Base-by-base conservation (phyloP, 2,329 filamentous ascomycete genomes). In the Aspergillus sp. region DNA sequence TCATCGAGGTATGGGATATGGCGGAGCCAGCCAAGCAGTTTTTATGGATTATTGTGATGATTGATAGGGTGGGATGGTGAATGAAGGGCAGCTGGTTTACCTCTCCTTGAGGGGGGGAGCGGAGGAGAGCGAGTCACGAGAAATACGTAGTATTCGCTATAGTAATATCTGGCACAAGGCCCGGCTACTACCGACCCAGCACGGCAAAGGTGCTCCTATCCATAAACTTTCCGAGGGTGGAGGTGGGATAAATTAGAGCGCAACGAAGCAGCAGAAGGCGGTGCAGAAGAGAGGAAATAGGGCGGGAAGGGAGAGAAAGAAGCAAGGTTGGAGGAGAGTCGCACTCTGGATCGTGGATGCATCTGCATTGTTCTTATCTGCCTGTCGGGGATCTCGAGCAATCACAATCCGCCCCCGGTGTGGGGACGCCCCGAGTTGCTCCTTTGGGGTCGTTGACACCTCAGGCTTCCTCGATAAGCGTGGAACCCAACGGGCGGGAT, bases 1-100 rank as follows among this genome's bases (percentile, higher is more conserved):
- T 68, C 71, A 73, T 73, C 70, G 70, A 72, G 66, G 68, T 68
- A 62, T 65, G 68, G 64, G 62, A 66, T 59, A 35, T 49, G 56
- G 39, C 39, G 25, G 40, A 39, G 49, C 46, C 31, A 41, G 51
- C 43, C 19, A 51, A 25, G 37, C 31, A 17, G 40, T 37, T 6
- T 39, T 19, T 33, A 47, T 51, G 35, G 49, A 44, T 39, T 27
- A 17, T 40, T 53, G 40, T 41, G 43, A 37, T 49, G 35, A 39
- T 33, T 45, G 50, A 40, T 51, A 21, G 21, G 44, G 43, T 49
- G 45, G 41, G 27, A 31, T 35, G 45, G 27, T 21, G 31, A 17
- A 48, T 35, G 40, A 21, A 43, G 9, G 14, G 15, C n/a, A 23
- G 17, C 21, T 40, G 15, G 6, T 46, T 47, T 47, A 33, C 17